Percentiles rank a stretch among this genome's conserved stretches.
Evolutionary conservation across 306 rosid species (phyloP).

Genomic region (Cicer judaicum): DNA sequence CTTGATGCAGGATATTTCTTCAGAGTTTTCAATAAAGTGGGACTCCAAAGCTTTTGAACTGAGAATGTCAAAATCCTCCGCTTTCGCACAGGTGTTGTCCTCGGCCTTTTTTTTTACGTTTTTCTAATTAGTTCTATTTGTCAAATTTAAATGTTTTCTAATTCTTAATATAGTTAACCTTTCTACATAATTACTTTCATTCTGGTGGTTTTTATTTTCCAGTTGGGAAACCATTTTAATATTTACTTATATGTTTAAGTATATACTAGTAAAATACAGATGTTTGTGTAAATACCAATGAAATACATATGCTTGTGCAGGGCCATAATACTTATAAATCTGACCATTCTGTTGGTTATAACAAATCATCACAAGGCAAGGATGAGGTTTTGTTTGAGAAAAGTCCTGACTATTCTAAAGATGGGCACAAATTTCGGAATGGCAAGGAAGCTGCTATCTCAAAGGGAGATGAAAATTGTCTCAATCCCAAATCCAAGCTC

Average conservation of each 20-base stretch:
- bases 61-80: constrained; percentile 73
- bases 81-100: constrained; percentile 58
- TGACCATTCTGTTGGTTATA: constrained; percentile 42
- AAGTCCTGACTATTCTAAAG: constrained; percentile 44
- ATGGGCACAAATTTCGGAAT: constrained; percentile 48
- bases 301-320: constrained; percentile 57
- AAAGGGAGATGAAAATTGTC: constrained; percentile 50
- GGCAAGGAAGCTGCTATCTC: constrained; percentile 53
- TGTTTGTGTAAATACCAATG: constrained; percentile 1
- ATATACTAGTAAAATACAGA: background rate
- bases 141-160: constrained; percentile 1
- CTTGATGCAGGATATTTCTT: constrained; percentile 76
- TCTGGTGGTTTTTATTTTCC: constrained; percentile 11
- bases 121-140: constrained; percentile 14
- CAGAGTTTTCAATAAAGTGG: constrained; percentile 84
- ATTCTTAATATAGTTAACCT: constrained; percentile 2
- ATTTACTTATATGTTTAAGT: constrained; percentile 24
- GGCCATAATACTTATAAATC: constrained; percentile 50
- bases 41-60: constrained; percentile 78
- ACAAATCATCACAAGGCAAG: constrained; percentile 48
- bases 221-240: constrained; percentile 12
- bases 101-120: constrained; percentile 24
- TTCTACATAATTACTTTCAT: background rate
- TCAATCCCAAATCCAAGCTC: constrained; percentile 51
- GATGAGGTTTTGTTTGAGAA: constrained; percentile 49